These are phyloP conservation scores for Dioscorea alata DNA, from an alignment of 106 monocot species.

Conservation along the genomic window DNA sequence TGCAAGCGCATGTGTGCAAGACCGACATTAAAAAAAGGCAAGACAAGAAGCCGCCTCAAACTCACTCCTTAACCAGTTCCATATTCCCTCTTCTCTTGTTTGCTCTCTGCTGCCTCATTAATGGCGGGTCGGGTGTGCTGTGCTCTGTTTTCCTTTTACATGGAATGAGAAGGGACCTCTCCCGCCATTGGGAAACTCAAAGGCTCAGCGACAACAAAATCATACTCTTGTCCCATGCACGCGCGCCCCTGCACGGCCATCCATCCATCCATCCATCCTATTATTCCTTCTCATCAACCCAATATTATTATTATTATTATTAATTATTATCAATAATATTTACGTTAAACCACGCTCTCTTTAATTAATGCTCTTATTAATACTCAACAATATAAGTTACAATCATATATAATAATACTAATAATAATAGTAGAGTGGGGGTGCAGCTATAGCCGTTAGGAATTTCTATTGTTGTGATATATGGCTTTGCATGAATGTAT, in stretches of 20 bases:
- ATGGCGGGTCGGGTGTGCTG: constrained; percentile 6
- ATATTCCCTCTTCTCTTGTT: too few species aligned
- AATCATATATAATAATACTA: too few species aligned
- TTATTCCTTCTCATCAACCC: too few species aligned
- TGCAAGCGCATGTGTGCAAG: not conserved
- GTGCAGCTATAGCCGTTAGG: constrained; percentile 7
- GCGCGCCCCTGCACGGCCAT: not conserved
- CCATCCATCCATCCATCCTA: too few species aligned
- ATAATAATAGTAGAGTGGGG: too few species aligned
- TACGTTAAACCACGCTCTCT: too few species aligned
- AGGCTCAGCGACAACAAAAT: constrained; percentile 18
- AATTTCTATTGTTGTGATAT: constrained; percentile 2
- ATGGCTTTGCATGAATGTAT: constrained; percentile 13
- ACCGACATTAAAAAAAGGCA: not conserved
- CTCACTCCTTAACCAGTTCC: too few species aligned
- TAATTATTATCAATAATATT: too few species aligned
- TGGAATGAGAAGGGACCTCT: constrained; percentile 16
- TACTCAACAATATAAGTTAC: too few species aligned
- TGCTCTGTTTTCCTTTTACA: constrained; percentile 14
- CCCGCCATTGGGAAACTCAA: constrained; percentile 24
- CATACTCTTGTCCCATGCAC: constrained; percentile 22
- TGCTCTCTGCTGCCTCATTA: constrained; percentile 2
- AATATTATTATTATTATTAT: too few species aligned
- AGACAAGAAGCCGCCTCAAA: too few species aligned
- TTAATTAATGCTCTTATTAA: too few species aligned